These are phyloP conservation scores for Boletus sp. DNA, from an alignment of 768 basidiomycete species.

Conservation along the genomic window DNA sequence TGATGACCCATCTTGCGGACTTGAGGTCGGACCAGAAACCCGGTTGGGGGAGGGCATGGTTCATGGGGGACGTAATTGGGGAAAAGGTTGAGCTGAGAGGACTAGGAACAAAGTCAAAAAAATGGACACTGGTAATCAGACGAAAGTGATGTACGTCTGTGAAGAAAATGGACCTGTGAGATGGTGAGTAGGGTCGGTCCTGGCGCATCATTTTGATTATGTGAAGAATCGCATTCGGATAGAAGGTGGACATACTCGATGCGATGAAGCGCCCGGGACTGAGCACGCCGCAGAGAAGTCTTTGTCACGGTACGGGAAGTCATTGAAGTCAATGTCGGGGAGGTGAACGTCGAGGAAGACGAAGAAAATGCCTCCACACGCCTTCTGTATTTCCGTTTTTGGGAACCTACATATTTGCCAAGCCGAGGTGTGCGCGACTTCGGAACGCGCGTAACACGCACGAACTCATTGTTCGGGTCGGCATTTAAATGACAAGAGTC, in stretches of 20 bases:
- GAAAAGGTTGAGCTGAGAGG: background rate
- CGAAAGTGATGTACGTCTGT: background rate
- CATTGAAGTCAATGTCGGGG: too few species aligned
- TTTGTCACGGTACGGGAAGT: background rate
- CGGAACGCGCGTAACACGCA: too few species aligned
- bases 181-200: background rate
- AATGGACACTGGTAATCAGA: background rate
- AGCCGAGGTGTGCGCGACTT: too few species aligned
- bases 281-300: background rate
- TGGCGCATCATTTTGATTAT: background rate
- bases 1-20: constrained; percentile 66
- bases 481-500: too few species aligned
- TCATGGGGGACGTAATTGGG: constrained; percentile 24
- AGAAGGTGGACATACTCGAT: background rate
- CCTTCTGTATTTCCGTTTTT: too few species aligned
- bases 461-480: too few species aligned
- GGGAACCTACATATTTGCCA: too few species aligned
- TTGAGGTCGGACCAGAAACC: constrained; percentile 50
- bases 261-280: background rate
- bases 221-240: too few species aligned
- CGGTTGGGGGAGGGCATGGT: background rate
- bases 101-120: background rate
- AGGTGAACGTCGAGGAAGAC: too few species aligned
- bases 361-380: too few species aligned
- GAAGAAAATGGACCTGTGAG: background rate